Evolutionary conservation across 306 rosid species (phyloP).

Genomic region (Quercus cerris): DNA sequence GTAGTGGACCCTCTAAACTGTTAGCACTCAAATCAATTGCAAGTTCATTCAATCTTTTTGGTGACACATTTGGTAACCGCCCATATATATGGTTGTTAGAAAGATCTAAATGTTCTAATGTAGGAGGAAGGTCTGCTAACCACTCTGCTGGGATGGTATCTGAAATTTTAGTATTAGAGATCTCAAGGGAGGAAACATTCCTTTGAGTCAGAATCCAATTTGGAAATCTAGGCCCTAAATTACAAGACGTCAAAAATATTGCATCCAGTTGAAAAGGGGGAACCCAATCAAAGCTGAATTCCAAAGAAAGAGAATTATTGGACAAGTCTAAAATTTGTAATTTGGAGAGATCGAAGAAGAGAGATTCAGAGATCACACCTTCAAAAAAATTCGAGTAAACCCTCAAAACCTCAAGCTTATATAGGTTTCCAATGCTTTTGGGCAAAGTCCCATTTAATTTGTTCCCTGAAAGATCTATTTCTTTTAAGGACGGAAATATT

Average conservation of each 20-base stretch:
- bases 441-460: too few species aligned
- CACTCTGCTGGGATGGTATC: too few species aligned
- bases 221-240: slow-evolving; percentile 8
- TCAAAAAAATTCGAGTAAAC: rapidly evolving
- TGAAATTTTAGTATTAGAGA: background rate
- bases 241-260: background rate
- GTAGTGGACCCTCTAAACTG: slow-evolving; percentile 17
- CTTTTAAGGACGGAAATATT: too few species aligned
- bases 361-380: too few species aligned
- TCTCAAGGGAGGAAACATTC: rapidly evolving
- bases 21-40: slow-evolving; percentile 23
- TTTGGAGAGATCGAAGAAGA: background rate
- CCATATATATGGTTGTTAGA: slow-evolving; percentile 27
- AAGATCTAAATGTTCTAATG: background rate
- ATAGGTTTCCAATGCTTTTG: too few species aligned
- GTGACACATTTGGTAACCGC: background rate
- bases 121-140: too few species aligned
- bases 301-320: background rate
- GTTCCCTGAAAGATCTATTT: rapidly evolving
- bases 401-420: rapidly evolving
- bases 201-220: slow-evolving; percentile 5
- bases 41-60: background rate
- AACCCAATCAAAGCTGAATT: background rate
- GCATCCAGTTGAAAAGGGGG: background rate
- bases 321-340: background rate